Percentiles rank a stretch among this genome's conserved stretches.
Evolutionary conservation across 163 green algal species (phyloP).

Genomic region (Trebouxiophyceae sp.): DNA sequence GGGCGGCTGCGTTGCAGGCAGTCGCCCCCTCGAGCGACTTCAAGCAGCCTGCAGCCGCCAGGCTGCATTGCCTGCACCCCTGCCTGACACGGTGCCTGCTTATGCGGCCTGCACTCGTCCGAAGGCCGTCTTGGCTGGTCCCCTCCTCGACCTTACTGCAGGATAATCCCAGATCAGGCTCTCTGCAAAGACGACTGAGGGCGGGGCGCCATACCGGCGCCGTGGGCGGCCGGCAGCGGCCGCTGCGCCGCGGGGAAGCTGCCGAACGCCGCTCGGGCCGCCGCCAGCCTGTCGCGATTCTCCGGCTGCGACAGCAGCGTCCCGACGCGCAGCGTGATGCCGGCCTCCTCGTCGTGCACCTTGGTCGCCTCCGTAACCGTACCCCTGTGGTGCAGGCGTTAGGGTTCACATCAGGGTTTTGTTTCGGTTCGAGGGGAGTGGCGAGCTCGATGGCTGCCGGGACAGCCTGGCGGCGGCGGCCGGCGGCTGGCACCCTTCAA

Average conservation of each 20-base stretch:
- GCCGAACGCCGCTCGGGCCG: too few species aligned
- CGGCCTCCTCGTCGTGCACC: constrained; percentile 30
- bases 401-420: too few species aligned
- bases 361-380: not conserved
- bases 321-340: constrained; percentile 15
- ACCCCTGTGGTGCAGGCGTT: not conserved
- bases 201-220: not conserved
- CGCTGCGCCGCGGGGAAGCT: not conserved
- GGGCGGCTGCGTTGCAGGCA: too few species aligned
- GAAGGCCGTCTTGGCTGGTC: too few species aligned
- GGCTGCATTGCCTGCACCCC: too few species aligned
- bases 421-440: too few species aligned
- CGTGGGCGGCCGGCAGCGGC: not conserved
- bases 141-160: constrained; percentile 1
- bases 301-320: constrained; percentile 9
- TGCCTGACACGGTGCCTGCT: too few species aligned
- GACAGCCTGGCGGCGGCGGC: not conserved
- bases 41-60: too few species aligned
- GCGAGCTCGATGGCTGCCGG: too few species aligned
- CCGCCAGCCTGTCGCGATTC: not conserved
- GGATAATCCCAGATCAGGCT: not conserved
- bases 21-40: too few species aligned
- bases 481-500: not conserved
- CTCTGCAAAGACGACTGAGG: not conserved
- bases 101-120: too few species aligned